A percentile compares a stretch with the other conserved stretches of the same genome.
These are phyloP conservation scores for Durusdinium trenchii DNA, from an alignment of 73 alveolate genomes.

Conservation along the genomic window DNA sequence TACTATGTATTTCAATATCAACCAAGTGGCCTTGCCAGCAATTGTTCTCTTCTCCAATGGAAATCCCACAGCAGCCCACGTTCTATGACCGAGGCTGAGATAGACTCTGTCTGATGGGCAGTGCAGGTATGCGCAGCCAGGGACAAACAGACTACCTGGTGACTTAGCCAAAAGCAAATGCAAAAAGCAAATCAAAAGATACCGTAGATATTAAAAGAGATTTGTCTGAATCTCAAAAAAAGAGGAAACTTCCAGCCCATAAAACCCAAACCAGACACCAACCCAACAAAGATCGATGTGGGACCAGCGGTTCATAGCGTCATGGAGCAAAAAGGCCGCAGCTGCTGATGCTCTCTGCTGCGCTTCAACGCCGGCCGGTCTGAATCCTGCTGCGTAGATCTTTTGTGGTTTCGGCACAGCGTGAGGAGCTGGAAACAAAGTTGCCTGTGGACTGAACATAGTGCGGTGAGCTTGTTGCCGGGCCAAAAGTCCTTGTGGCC, in stretches of 20 bases:
- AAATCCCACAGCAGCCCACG: neutral
- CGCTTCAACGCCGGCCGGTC: neutral
- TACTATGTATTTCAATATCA: neutral
- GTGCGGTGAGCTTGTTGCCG: neutral
- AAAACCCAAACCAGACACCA: neutral
- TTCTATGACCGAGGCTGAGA: neutral
- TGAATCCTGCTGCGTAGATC: neutral
- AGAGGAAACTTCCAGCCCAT: neutral
- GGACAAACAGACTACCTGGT: neutral
- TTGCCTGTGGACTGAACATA: neutral
- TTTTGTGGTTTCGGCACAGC: slow-evolving; percentile 41
- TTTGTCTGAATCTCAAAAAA: neutral
- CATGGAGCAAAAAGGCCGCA: neutral
- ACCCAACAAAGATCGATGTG: slow-evolving; percentile 44
- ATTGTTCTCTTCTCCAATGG: neutral
- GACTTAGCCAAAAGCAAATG: neutral
- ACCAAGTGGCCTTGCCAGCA: neutral
- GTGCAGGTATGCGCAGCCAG: neutral
- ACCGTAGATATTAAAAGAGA: too few species aligned
- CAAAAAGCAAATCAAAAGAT: neutral
- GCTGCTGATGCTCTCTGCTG: slow-evolving; percentile 45
- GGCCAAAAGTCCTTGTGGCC: neutral
- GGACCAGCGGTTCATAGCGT: neutral
- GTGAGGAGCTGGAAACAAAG: slow-evolving; percentile 1
- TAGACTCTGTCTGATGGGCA: neutral